Evolutionary conservation across 257 asterid genomes (phyloP), one percentile per base, ranked within the genome.

Genomic region (Capsicum chinense): DNA sequence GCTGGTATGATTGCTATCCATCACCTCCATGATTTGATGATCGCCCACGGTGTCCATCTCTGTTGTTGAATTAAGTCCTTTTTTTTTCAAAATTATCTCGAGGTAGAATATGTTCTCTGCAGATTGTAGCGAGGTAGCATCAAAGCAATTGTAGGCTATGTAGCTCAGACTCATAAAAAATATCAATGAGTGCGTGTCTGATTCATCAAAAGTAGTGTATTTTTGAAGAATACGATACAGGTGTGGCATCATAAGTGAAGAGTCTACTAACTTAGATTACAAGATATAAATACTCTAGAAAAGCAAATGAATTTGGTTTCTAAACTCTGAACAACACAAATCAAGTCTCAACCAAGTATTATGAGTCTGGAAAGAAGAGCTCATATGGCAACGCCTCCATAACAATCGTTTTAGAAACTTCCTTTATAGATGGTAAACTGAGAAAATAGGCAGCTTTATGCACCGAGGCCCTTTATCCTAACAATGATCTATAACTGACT

Each of bases 11-110:
- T 26, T 26, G 33, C 33, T 1, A 26, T 26, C 33, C 33, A 71
- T 95, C 96, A 10, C 85, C 87, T n/a, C 90, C 87, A 14, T 93
- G 93, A 69, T 86, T 90, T n/a, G 88, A 81, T 15, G 93, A 83
- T 73, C 91, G 93, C 56, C 94, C 91, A 0, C 93, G 90, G 48
- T 87, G 89, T 60, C 94, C 92, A 64, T 92, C 94, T 85, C 95
- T 90, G 90, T 87, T 86, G 48, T 86, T 85, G 79, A 83, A 93
- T 57, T 94, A 97, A 16, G 82, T 89, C 86, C 97, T 89, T 66
- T 92, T 91, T 8, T 26, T 26, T 26, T 26, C 83, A 73, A 85
- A 93, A 63, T 93, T 97, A 74, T 89, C 91, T 83, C 97, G 90
- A 85, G 84, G 83, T 42, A 70, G 35, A 44, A 44, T 9, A 44